Percentiles rank a stretch among this genome's conserved stretches.
These are phyloP conservation scores for Hymenoscyphus albidus DNA, from an alignment of 2,329 filamentous ascomycete species.

Conservation along the genomic window DNA sequence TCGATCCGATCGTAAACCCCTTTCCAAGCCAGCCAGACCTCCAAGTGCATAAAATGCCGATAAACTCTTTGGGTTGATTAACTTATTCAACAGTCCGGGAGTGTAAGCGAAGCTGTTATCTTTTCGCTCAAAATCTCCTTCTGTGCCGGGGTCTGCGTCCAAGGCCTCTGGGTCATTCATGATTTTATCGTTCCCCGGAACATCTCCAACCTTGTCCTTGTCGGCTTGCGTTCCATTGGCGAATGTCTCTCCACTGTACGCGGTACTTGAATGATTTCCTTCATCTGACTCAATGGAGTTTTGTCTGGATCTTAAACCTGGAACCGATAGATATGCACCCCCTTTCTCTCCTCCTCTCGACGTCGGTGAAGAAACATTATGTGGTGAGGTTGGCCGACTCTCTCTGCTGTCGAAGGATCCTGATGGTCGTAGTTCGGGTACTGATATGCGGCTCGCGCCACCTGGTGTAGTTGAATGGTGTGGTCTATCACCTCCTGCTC, in stretches of 20 bases:
- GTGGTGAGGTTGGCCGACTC: constrained; percentile 61
- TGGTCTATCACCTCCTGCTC: constrained; percentile 20
- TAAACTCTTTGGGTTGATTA: constrained; percentile 76
- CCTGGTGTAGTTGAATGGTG: constrained; percentile 28
- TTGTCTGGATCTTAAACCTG: constrained; percentile 57
- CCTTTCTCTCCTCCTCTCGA: constrained; percentile 46
- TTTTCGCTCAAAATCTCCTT: constrained; percentile 63
- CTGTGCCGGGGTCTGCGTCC: constrained; percentile 64
- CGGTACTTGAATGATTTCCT: constrained; percentile 45
- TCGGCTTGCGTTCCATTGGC: constrained; percentile 42
- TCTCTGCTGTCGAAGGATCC: constrained; percentile 58
- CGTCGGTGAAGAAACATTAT: constrained; percentile 63
- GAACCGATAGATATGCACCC: constrained; percentile 58
- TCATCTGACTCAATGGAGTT: constrained; percentile 63
- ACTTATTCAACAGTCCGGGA: constrained; percentile 69
- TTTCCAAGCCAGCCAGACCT: constrained; percentile 68
- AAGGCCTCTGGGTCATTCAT: constrained; percentile 46
- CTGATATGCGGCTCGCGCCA: constrained; percentile 30
- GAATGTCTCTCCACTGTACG: constrained; percentile 39
- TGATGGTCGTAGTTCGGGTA: constrained; percentile 48
- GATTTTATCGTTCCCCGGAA: constrained; percentile 42
- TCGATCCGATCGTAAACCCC: constrained; percentile 64
- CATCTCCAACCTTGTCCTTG: constrained; percentile 40
- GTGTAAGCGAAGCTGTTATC: constrained; percentile 71
- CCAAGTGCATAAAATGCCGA: constrained; percentile 72